Evolutionary conservation across 2,329 filamentous ascomycete genomes (phyloP), one percentile per base, ranked within the genome.

Genomic region (Trichoderma koningiopsis): DNA sequence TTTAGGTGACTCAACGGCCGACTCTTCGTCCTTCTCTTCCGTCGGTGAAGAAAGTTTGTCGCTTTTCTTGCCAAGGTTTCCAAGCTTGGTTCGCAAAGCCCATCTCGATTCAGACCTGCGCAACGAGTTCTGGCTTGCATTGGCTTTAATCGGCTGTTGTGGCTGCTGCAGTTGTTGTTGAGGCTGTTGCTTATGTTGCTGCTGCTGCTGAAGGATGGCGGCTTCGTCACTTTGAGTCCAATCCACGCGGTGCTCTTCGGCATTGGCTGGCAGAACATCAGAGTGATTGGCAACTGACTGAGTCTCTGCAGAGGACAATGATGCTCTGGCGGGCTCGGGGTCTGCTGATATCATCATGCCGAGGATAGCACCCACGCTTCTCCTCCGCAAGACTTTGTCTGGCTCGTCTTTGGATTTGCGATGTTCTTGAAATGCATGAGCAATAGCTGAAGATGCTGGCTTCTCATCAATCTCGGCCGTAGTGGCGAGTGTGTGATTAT

Each of bases 181-280:
- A 14, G 24, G 11, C 5, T 47, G 24, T 13, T 27, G 63, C 29
- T 59, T 29, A 29, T 66, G 63, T 19, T 64, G 47, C 16, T 57
- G 33, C 33, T 68, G 58, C 55, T 72, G 71, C 43, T 70, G 66
- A 64, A 55, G 40, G 29, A 47, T 53, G 8, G 58, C 72, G 72
- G 73, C 61, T 76, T 88, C 85, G 71, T 88, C 87, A 73, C 82
- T 84, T 75, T 89, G 87, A 35, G 85, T 85, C 87, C 87, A 89
- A 75, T 89, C 86, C 68, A 85, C 83, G 37, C 83, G 79, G 72
- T 82, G 80, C 67, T 82, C 78, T 35, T 80, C 72, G 16, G 71
- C 70, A 37, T 73, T 71, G 10, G 69, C 69, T 6, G 65, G 57
- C 35, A 55, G 13, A 24, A 76, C 70, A 8, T 77, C 75, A 16